Conservation (phyloP, 345 rosid genomes). For the Clarkia xantiana region DNA sequence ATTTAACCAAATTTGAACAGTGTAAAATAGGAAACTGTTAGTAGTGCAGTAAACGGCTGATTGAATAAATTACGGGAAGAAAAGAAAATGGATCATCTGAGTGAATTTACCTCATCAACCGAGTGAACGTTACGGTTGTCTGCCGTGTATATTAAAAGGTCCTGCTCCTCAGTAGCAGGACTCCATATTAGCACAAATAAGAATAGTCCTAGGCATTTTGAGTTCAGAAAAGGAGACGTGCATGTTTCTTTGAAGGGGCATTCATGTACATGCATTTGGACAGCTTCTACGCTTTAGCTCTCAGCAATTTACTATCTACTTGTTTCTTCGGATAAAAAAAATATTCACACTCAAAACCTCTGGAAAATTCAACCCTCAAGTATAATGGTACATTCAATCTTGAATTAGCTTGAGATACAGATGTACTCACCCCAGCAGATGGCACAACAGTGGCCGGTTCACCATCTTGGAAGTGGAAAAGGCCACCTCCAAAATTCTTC, state of each 20-base stretch:
- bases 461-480: conserved; percentile 73
- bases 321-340: too few relatives aligned
- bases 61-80: not conserved
- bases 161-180: conserved; percentile 28
- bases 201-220: too few relatives aligned
- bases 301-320: not conserved
- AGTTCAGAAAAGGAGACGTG: not conserved
- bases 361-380: too few relatives aligned
- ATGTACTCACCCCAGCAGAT: conserved; percentile 52
- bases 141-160: conserved; percentile 77
- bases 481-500: conserved; percentile 66
- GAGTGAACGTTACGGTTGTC: conserved; percentile 72
- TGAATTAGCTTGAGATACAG: not conserved
- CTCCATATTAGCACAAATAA: not conserved
- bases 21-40: not conserved
- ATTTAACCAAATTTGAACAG: not conserved
- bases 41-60: not conserved
- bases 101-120: conserved; percentile 61
- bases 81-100: not conserved
- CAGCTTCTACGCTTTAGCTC: too few relatives aligned
- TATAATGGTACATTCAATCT: too few relatives aligned
- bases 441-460: conserved; percentile 51
- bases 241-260: too few relatives aligned
- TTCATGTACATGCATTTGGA: too few relatives aligned
- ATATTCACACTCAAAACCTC: too few relatives aligned